Base-by-base conservation (phyloP, 164 flowering plant genomes). In the Macadamia integrifolia region DNA sequence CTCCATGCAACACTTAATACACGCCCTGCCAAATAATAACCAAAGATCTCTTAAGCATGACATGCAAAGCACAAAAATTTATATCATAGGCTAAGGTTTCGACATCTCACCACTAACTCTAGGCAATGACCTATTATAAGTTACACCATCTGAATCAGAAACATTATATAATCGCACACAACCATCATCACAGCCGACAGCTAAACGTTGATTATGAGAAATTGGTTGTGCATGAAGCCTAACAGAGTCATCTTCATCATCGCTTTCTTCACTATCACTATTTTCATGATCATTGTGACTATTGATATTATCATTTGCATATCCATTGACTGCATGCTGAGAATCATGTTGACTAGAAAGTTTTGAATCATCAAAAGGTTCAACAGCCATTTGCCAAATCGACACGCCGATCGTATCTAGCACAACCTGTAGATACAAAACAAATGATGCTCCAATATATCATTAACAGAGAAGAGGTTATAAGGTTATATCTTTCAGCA, bases 351-450 rank as follows among this genome's bases (percentile, higher is more conserved):
- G 74, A 23, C 58, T 28, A 55, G 71, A 53, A 44, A 9, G 7
- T 12, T 23, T 58, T 32, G 72, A 58, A 32, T 29, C 69, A 62
- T 66, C 71, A 42, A 65, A 46, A 13, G 93, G 91, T 49, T 87
- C 86, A 4, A 80, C 79, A 50, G 99, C 96, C 87, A 95, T 89
- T 81, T 95, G 91, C 99, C 99, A 95, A 61, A 95, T 89, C 3
- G 99, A 86, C 31, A 83, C 87, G 10, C 95, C 97, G 70, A 84
- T 83, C 5, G 96, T 80, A 50, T 88, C 91, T 50, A 92, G 60
- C 71, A 87, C 85, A 72, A 73, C 71, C 99, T 95, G 93, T 77
- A 72, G 55, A 69, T 29, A 53, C 35, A 69, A 29, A 65, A 46
- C 60, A 13, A 10, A 18, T 11, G n/a, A 18, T 11, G n/a, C 58